phyloP scores from a whole-genome alignment of 2,329 filamentous ascomycete species.

The Colletotrichum sansevieriae region DNA sequence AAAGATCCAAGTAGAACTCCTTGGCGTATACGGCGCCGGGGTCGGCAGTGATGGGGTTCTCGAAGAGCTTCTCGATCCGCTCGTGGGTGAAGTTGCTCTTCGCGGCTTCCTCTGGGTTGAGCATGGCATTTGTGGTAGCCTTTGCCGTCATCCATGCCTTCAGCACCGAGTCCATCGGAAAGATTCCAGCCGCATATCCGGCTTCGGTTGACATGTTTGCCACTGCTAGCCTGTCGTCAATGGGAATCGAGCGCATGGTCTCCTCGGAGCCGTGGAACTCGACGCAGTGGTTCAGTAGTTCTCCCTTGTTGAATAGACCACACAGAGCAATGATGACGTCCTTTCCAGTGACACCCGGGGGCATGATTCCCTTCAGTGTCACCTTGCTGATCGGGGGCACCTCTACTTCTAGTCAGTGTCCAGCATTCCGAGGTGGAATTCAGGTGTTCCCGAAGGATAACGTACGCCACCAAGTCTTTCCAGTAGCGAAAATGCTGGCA shows the following conservation, averaged over 20 bases:
- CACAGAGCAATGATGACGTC: conserved; percentile 94
- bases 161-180: conserved; percentile 83
- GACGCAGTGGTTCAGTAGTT: conserved; percentile 91
- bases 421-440: no score
- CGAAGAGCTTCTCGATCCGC: conserved; percentile 78
- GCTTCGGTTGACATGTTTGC: conserved; percentile 87
- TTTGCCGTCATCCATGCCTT: conserved; percentile 81
- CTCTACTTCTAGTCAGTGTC: conserved; percentile 51
- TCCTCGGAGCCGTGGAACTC: conserved; percentile 87
- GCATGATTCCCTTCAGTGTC: conserved; percentile 80
- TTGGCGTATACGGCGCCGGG: conserved; percentile 86
- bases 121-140: conserved; percentile 78
- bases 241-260: conserved; percentile 78
- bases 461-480: conserved; percentile 81
- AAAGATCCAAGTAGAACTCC: conserved; percentile 83
- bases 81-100: conserved; percentile 77
- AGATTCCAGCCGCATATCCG: conserved; percentile 78
- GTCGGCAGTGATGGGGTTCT: conserved; percentile 77
- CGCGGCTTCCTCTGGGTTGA: conserved; percentile 60
- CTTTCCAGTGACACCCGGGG: conserved; percentile 87
- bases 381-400: conserved; percentile 87
- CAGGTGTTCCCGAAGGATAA: no score
- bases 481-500: conserved; percentile 86
- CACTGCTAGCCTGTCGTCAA: conserved; percentile 82
- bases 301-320: conserved; percentile 85